Evolutionary conservation across 768 basidiomycete species (phyloP).

Genomic region (Lenzites betulinus): DNA sequence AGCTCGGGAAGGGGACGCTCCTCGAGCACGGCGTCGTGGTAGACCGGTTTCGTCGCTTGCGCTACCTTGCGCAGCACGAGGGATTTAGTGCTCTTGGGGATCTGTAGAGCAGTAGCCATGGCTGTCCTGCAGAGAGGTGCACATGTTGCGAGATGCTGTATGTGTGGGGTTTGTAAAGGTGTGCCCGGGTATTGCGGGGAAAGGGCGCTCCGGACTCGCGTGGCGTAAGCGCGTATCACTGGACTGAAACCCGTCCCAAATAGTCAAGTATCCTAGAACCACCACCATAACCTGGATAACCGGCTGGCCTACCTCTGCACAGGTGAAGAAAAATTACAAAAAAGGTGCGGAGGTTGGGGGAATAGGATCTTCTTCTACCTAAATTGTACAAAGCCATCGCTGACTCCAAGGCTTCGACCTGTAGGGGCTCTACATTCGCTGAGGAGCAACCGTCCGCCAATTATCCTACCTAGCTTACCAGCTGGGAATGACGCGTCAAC

Average conservation of each 20-base stretch:
- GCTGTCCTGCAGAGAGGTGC: not conserved
- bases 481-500: slow-evolving; percentile 51
- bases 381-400: no score
- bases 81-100: slow-evolving; percentile 49
- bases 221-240: not conserved
- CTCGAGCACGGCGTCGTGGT: slow-evolving; percentile 59
- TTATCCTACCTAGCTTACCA: no score
- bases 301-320: not conserved
- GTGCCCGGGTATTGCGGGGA: slow-evolving; percentile 1
- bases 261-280: slow-evolving; percentile 14
- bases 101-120: slow-evolving; percentile 14
- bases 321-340: not conserved
- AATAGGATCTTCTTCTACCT: no score
- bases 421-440: no score
- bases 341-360: no score
- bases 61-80: slow-evolving; percentile 51
- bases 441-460: no score
- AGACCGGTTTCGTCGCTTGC: slow-evolving; percentile 41
- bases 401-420: no score
- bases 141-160: no score
- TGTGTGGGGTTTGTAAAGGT: not conserved
- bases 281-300: not conserved
- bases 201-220: slow-evolving; percentile 4
- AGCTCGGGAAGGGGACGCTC: slow-evolving; percentile 52
- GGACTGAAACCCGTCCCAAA: not conserved